These are phyloP conservation scores for Cercospora zeae-maydis DNA, from an alignment of 2,329 filamentous ascomycete species.

Conservation along the genomic window DNA sequence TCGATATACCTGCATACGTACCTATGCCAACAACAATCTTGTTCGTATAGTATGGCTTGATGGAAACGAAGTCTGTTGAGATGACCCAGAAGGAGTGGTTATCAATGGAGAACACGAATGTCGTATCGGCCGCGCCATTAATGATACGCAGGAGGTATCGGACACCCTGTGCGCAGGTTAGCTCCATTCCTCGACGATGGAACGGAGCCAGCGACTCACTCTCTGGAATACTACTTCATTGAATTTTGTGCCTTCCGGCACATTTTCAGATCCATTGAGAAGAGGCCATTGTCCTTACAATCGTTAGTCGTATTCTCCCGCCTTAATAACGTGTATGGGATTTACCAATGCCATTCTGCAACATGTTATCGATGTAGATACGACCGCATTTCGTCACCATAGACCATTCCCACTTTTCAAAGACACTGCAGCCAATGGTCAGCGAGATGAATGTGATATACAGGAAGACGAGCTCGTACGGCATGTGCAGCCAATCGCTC, in stretches of 20 bases:
- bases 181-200: not conserved
- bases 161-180: not conserved
- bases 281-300: not conserved
- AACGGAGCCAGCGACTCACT: not conserved
- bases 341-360: not conserved
- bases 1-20: not conserved
- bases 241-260: not conserved
- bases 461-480: constrained; percentile 24
- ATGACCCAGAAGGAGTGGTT: constrained; percentile 41
- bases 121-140: constrained; percentile 40
- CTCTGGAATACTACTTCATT: not conserved
- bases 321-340: not conserved
- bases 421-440: not conserved
- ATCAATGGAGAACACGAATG: constrained; percentile 45
- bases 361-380: not conserved
- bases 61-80: constrained; percentile 39
- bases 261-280: not conserved
- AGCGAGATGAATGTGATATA: not conserved
- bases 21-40: constrained; percentile 39
- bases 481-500: constrained; percentile 41
- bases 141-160: constrained; percentile 33
- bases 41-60: constrained; percentile 38
- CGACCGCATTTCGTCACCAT: not conserved
- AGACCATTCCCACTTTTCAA: constrained; percentile 1
- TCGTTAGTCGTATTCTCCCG: not conserved